phyloP scores from a whole-genome alignment of 2,329 filamentous ascomycete genomes.

The Colletotrichum theobromicola region DNA sequence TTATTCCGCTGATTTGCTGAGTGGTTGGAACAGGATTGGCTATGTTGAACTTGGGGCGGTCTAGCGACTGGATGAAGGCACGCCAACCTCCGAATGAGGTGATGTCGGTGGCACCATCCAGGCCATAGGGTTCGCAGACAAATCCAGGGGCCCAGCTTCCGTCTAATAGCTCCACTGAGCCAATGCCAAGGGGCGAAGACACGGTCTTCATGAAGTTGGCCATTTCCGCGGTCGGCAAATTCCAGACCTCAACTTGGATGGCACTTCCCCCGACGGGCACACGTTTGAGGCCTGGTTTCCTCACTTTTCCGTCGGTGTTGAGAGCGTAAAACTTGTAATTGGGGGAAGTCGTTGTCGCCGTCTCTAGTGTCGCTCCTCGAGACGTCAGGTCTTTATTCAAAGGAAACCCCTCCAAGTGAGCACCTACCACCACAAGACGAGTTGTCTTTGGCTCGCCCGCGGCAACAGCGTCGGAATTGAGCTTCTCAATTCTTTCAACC shows the following conservation, averaged over 20 bases:
- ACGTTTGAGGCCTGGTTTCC: constrained; percentile 37
- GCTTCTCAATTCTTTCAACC: constrained; percentile 10
- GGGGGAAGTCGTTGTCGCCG: constrained; percentile 31
- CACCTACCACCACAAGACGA: constrained; percentile 36
- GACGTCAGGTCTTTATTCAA: constrained; percentile 37
- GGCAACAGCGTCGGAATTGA: constrained; percentile 19
- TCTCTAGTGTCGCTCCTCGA: constrained; percentile 30
- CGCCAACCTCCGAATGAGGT: constrained; percentile 36
- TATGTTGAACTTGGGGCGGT: neutral
- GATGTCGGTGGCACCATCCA: constrained; percentile 34
- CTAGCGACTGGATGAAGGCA: constrained; percentile 25
- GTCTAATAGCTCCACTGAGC: constrained; percentile 37
- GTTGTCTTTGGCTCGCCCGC: constrained; percentile 1
- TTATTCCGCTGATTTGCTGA: constrained; percentile 19
- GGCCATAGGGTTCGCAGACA: constrained; percentile 39
- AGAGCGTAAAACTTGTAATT: constrained; percentile 36
- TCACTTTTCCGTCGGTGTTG: constrained; percentile 17
- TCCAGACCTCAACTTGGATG: constrained; percentile 42
- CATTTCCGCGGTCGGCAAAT: constrained; percentile 31
- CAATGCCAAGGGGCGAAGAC: constrained; percentile 37
- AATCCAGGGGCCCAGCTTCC: constrained; percentile 39
- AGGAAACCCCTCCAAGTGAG: constrained; percentile 38
- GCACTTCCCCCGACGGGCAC: constrained; percentile 26
- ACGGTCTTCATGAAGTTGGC: constrained; percentile 37
- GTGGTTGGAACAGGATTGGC: neutral